Conservation (phyloP, 2,329 filamentous ascomycete species). For the Colletotrichum cereale region DNA sequence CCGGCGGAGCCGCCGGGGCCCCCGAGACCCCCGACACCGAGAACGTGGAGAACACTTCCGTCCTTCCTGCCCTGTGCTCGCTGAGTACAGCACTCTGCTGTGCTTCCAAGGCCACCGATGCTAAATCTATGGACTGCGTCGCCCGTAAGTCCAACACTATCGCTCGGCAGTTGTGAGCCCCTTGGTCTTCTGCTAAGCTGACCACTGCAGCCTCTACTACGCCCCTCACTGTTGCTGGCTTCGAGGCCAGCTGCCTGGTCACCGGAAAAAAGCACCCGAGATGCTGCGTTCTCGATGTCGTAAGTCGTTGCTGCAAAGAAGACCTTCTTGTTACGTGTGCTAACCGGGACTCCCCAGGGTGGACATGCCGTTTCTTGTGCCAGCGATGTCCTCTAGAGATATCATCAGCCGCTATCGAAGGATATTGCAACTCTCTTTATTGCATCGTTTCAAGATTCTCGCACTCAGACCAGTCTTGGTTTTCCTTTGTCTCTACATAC, state of each 20-base stretch:
- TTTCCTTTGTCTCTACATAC: neutral
- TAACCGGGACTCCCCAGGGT: neutral
- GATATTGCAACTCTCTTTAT: neutral
- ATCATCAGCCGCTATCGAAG: neutral
- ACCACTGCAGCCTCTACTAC: neutral
- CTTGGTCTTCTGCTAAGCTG: neutral
- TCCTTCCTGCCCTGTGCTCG: neutral
- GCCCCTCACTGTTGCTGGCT: neutral
- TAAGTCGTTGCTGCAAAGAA: neutral
- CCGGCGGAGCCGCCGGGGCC: neutral
- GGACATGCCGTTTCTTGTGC: neutral
- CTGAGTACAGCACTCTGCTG: constrained; percentile 12
- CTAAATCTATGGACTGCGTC: neutral
- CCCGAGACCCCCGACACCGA: no score
- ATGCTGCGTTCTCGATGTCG: constrained; percentile 18
- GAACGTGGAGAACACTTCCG: neutral
- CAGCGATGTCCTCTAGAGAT: neutral
- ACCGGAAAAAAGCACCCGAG: neutral
- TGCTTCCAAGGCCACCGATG: neutral
- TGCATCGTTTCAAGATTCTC: no score
- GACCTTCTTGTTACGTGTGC: neutral
- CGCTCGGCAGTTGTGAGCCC: no score
- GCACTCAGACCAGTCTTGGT: fast-evolving
- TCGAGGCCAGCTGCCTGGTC: constrained; percentile 1
- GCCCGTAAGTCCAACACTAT: neutral